Evolutionary conservation across 2,329 filamentous ascomycete genomes (phyloP).

Genomic region (Arthrinium phaeospermum): DNA sequence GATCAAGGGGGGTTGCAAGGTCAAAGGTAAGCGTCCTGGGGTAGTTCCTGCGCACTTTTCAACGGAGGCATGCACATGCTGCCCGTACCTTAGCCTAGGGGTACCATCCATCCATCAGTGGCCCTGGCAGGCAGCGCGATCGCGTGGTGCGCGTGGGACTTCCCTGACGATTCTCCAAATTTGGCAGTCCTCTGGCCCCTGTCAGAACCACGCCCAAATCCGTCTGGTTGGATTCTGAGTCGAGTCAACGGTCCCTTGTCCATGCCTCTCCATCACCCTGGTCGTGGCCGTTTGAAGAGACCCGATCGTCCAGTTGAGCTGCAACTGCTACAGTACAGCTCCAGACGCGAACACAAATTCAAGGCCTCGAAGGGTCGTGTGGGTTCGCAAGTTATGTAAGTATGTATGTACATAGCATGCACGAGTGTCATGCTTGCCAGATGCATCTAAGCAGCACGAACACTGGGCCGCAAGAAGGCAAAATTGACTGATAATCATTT

Average conservation of each 20-base stretch:
- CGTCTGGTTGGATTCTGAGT: conserved; percentile 10
- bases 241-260: conserved; percentile 17
- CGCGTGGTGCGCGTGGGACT: conserved; percentile 3
- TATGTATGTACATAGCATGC: background rate
- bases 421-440: background rate
- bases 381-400: background rate
- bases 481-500: background rate
- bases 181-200: background rate
- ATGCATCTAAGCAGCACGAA: background rate
- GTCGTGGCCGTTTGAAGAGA: conserved; percentile 17
- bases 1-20: conserved; percentile 16
- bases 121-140: conserved; percentile 1
- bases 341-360: background rate
- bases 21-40: background rate
- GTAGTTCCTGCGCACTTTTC: conserved; percentile 8
- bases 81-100: conserved; percentile 1
- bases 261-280: conserved; percentile 9
- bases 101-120: background rate
- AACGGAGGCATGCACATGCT: conserved; percentile 6
- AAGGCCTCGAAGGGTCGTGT: background rate
- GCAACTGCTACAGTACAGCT: conserved; percentile 13
- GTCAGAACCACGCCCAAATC: conserved; percentile 6
- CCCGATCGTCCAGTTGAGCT: conserved; percentile 15
- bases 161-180: conserved; percentile 4
- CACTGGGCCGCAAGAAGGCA: background rate